A percentile compares a stretch with the other conserved stretches of the same genome.
Conservation (phyloP, 371 early-diverging fungal species). For the Batrachochytrium dendrobatidis region DNA sequence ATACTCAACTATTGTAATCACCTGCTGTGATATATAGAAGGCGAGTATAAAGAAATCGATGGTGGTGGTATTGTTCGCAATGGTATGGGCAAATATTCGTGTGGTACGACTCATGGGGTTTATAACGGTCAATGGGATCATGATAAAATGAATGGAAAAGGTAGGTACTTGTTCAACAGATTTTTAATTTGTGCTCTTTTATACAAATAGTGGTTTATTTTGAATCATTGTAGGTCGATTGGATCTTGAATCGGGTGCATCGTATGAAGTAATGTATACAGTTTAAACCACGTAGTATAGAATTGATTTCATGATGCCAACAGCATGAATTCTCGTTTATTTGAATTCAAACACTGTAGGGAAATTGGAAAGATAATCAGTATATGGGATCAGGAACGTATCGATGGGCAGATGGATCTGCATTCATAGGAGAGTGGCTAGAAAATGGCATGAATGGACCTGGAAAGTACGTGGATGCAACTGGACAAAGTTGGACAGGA, state of each 20-base stretch:
- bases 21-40: slow-evolving; percentile 18
- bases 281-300: not conserved
- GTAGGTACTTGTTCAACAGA: not conserved
- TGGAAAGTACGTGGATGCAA: slow-evolving; percentile 11
- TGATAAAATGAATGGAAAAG: slow-evolving; percentile 26
- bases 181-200: not conserved
- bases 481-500: slow-evolving; percentile 21
- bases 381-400: slow-evolving; percentile 24
- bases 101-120: slow-evolving; percentile 6
- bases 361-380: slow-evolving; percentile 21
- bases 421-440: slow-evolving; percentile 20
- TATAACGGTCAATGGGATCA: slow-evolving; percentile 24
- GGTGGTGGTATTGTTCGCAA: not conserved
- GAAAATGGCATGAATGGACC: slow-evolving; percentile 16
- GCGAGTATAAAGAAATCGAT: slow-evolving; percentile 17
- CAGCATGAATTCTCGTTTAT: too few relatives aligned
- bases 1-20: not conserved
- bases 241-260: slow-evolving; percentile 19
- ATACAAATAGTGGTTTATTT: not conserved
- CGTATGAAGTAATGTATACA: slow-evolving; percentile 17
- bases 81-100: slow-evolving; percentile 11
- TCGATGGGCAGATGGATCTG: slow-evolving; percentile 21
- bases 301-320: not conserved
- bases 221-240: slow-evolving; percentile 11
- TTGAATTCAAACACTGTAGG: too few relatives aligned